A percentile compares a stretch with the other conserved stretches of the same genome.
phyloP scores from a whole-genome alignment of 176 grass and related monocot species.

The Hordeum marinum region DNA sequence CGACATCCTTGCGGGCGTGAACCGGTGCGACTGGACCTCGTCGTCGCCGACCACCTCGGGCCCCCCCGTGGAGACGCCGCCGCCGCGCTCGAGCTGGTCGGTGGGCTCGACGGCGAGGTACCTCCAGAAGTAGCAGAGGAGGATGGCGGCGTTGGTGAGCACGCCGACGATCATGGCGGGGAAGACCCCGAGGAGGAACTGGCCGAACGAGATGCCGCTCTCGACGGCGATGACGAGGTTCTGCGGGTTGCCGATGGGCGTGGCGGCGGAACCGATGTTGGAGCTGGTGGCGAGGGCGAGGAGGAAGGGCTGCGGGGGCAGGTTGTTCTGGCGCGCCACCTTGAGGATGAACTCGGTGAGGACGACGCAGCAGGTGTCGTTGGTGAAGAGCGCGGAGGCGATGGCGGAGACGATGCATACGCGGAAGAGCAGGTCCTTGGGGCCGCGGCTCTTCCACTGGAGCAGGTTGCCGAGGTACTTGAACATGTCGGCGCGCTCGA shows the following conservation, averaged over 20 bases:
- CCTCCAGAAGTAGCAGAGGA: conserved; percentile 73
- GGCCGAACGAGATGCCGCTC: conserved; percentile 66
- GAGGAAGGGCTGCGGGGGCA: conserved; percentile 68
- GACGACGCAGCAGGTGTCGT: conserved; percentile 79
- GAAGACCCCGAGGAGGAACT: conserved; percentile 48
- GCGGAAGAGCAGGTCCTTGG: conserved; percentile 70
- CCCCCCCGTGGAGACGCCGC: neutral
- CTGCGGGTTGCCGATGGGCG: conserved; percentile 80
- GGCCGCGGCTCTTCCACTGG: conserved; percentile 58
- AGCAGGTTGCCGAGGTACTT: conserved; percentile 64
- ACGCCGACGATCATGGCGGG: conserved; percentile 67
- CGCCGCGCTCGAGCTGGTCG: conserved; percentile 43
- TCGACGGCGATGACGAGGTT: conserved; percentile 74
- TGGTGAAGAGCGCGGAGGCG: conserved; percentile 69
- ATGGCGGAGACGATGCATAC: conserved; percentile 65
- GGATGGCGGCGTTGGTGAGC: conserved; percentile 56
- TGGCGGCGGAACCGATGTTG: conserved; percentile 68
- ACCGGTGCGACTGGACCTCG: conserved; percentile 67
- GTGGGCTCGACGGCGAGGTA: conserved; percentile 38
- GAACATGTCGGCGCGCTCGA: conserved; percentile 80
- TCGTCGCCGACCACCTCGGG: conserved; percentile 48
- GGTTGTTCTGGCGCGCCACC: conserved; percentile 73
- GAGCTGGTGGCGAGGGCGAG: conserved; percentile 60
- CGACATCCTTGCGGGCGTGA: conserved; percentile 88
- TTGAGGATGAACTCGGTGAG: conserved; percentile 89